Base-by-base conservation (phyloP, 2,329 filamentous ascomycete species). In the Chrysoporthe cubensis region DNA sequence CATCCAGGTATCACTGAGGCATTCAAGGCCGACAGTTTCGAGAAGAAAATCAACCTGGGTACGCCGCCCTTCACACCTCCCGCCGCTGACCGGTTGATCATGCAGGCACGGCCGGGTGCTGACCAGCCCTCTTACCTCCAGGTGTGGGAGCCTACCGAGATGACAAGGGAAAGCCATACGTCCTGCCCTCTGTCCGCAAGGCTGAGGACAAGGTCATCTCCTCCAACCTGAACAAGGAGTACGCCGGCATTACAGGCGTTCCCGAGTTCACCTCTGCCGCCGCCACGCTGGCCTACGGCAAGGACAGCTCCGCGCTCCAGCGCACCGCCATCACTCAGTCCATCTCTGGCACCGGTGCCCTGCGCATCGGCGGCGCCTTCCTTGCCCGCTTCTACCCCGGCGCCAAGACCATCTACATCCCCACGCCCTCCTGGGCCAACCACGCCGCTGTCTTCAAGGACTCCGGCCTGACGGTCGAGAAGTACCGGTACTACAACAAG, bases 401-500 rank as follows among this genome's bases (percentile, higher is more conserved):
- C 79, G 89, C 89, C 75, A 98, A 97, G 90, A 92, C 91, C 80
- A 93, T 99, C 83, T 98, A 97, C 86, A 94, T 99, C 79, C 96
- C 96, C 71, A 94, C 86, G 67, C 96, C 96, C 64, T 97, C 93
- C 75, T 99, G 96, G 96, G 96, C 95, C 76, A 98, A 99, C 88
- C 96, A 99, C 87, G 92, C 89, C 79, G 94, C 95, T 72, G 92
- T 99, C 80, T 98, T 99, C 89, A 90, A 88, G 82, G 94, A 98
- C 82, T 91, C 93, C 43, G 93, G 94, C 67, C 88, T 99, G 72
- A 87, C 92, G 82, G 94, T 98, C 71, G 90, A 94, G 83, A 93
- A 94, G 84, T 99, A 99, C 88, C 88, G 93, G 76, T 99, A 99
- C 90, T 99, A 98, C 87, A 93, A 98, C 89, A 96, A 97, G 87